Percentiles rank a stretch among this genome's conserved stretches.
phyloP scores from a whole-genome alignment of 192 early-diverging fungal species.

The Coemansia sp. region DNA sequence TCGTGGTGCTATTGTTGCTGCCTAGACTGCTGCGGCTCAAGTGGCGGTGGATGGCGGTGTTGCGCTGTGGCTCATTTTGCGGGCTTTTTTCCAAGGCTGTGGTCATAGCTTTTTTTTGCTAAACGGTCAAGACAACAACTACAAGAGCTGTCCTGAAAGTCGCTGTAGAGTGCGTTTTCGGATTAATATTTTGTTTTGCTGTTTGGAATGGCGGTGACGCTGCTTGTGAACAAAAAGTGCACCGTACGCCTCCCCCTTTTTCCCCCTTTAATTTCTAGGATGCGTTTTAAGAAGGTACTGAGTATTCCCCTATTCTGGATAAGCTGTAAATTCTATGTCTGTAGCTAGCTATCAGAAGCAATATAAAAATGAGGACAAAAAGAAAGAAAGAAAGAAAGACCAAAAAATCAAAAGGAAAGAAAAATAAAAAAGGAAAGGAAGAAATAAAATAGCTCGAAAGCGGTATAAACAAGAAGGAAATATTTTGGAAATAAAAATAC shows the following conservation, averaged over 20 bases:
- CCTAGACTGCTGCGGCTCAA: constrained; percentile 37
- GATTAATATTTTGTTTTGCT: neutral
- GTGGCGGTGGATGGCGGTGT: constrained; percentile 21
- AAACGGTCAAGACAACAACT: neutral
- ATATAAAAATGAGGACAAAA: constrained; percentile 4
- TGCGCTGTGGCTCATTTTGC: constrained; percentile 22
- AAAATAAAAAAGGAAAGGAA: constrained; percentile 1
- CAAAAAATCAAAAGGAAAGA: neutral
- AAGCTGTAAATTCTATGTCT: too few relatives aligned
- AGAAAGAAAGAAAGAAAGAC: neutral
- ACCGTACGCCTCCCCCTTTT: neutral
- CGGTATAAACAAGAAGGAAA: neutral
- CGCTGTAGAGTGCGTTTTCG: neutral
- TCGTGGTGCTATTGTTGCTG: constrained; percentile 30
- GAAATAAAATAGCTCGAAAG: neutral
- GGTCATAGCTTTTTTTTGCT: constrained; percentile 9
- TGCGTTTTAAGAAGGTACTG: neutral
- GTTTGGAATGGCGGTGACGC: neutral
- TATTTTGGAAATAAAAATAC: neutral
- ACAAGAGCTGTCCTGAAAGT: neutral
- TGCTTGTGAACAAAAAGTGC: neutral
- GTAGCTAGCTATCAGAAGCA: neutral
- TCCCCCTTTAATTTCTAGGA: neutral
- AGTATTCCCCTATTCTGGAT: too few relatives aligned
- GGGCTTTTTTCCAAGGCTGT: constrained; percentile 9